A percentile compares a stretch with the other conserved stretches of the same genome.
Conservation (phyloP, 1,284 basidiomycete species). For the Marasmius sp. region DNA sequence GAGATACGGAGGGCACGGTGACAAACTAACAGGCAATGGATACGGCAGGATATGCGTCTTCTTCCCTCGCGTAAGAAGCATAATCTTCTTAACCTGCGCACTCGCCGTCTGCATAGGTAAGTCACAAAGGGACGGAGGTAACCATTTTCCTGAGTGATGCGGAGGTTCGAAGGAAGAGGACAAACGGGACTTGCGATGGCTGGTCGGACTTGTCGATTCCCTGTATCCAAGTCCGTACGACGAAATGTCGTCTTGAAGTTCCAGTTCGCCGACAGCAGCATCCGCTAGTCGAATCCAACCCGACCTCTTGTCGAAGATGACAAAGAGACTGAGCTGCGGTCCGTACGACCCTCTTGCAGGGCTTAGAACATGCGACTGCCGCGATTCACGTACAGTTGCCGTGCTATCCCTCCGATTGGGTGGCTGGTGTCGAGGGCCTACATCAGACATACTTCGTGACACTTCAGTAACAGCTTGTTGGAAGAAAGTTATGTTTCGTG, state of each 20-base stretch:
- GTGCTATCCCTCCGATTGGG: slow-evolving; percentile 37
- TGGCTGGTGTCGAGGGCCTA: slow-evolving; percentile 21
- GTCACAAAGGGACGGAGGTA: slow-evolving; percentile 49
- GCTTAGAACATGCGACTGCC: slow-evolving; percentile 22
- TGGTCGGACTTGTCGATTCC: slow-evolving; percentile 19
- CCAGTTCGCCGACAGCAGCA: slow-evolving; percentile 74
- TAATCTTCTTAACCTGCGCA: slow-evolving; percentile 39
- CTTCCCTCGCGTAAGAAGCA: slow-evolving; percentile 68
- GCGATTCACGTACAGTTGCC: slow-evolving; percentile 19
- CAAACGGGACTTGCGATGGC: slow-evolving; percentile 26
- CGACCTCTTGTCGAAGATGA: slow-evolving; percentile 82
- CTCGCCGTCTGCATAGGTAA: slow-evolving; percentile 39
- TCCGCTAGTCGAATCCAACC: slow-evolving; percentile 75
- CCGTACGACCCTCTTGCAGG: slow-evolving; percentile 48
- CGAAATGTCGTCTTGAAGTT: slow-evolving; percentile 54
- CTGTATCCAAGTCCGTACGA: slow-evolving; percentile 19
- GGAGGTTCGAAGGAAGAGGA: slow-evolving; percentile 4
- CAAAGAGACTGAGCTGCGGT: slow-evolving; percentile 71
- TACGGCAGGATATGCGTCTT: slow-evolving; percentile 65
- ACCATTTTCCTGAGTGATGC: slow-evolving; percentile 44
- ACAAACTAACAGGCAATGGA: slow-evolving; percentile 59
- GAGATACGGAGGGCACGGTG: slow-evolving; percentile 47
- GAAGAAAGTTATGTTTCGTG: slow-evolving; percentile 65
- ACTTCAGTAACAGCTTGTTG: slow-evolving; percentile 63
- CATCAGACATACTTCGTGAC: slow-evolving; percentile 45